A percentile compares a stretch with the other conserved stretches of the same genome.
Evolutionary conservation across 2,329 filamentous ascomycete species (phyloP).

Genomic region (Fusarium continuum): DNA sequence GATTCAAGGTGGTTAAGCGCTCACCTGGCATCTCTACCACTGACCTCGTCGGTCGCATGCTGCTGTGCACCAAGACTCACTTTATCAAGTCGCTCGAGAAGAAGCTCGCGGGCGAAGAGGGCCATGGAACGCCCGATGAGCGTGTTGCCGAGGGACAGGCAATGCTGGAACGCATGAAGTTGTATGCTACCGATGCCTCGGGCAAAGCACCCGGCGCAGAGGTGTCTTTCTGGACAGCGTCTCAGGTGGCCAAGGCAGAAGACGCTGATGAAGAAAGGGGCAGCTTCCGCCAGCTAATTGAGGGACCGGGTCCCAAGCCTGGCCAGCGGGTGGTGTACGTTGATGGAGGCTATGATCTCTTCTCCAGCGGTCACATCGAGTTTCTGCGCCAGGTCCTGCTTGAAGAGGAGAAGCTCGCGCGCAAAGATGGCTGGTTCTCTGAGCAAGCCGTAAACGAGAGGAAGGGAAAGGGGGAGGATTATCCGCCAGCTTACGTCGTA

Average conservation of each 20-base stretch:
- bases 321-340: constrained; percentile 93
- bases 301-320: constrained; percentile 74
- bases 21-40: constrained; percentile 97
- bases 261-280: constrained; percentile 67
- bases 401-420: constrained; percentile 75
- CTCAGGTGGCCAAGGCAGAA: constrained; percentile 57
- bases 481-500: constrained; percentile 85
- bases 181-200: constrained; percentile 89
- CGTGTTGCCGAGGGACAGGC: constrained; percentile 68
- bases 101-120: constrained; percentile 75
- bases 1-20: constrained; percentile 96
- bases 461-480: constrained; percentile 74
- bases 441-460: constrained; percentile 71
- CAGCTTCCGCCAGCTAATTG: constrained; percentile 72
- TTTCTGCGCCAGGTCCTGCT: constrained; percentile 83
- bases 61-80: constrained; percentile 93
- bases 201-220: constrained; percentile 81
- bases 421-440: constrained; percentile 76
- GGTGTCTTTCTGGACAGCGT: constrained; percentile 83
- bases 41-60: constrained; percentile 96
- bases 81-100: constrained; percentile 85
- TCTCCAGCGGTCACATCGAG: constrained; percentile 96
- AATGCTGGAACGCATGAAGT: constrained; percentile 79
- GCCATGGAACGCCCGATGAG: constrained; percentile 74
- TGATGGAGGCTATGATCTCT: constrained; percentile 95